Evolutionary conservation across 1,284 basidiomycete species (phyloP), one percentile per base, ranked within the genome.

Genomic region (Ceratobasidium sp.): DNA sequence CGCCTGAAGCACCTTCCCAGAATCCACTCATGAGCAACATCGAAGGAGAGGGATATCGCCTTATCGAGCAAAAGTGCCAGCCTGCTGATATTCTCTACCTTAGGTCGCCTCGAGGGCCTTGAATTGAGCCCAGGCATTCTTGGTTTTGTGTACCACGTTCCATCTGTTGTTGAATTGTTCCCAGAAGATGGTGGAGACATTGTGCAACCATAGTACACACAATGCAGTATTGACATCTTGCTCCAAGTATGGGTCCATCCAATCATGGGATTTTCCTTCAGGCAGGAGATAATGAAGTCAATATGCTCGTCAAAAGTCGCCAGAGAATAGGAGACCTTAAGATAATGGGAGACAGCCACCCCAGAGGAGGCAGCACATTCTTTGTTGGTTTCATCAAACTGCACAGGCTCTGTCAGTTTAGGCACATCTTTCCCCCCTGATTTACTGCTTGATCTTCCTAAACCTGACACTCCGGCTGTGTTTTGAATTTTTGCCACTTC

Each of bases 161-260:
- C 57, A 60, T 31, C 22, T 31, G 11, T 15, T 36, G 44, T 60
- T 60, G 57, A 60, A 60, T 60, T 60, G 57, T 31, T 19, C 57
- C 57, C 57, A 60, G 33, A 60, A 60, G n/a, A n/a, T n/a, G 15
- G 9, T 36, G n/a, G 41, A 4, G 6, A 60, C 24, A n/a, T 44
- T 22, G 24, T 60, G 57, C 14, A 60, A 22, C 57, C 57, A 60
- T 41, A 15, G 5, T 17, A 60, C 57, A 6, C 8, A 36, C 6
- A n/a, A n/a, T 5, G n/a, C 41, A 15, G 44, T 15, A 5, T 41
- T 36, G 44, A 60, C 57, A 60, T 45, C 22, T 36, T 15, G 17
- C 33, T 60, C 57, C 22, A 60, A 36, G 33, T 60, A 60, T 15
- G n/a, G n/a, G n/a, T n/a, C n/a, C n/a, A n/a, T n/a, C n/a, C n/a